These are phyloP conservation scores for Chlamydomonas schloesseri DNA, from an alignment of 139 green algal species.

Conservation along the genomic window DNA sequence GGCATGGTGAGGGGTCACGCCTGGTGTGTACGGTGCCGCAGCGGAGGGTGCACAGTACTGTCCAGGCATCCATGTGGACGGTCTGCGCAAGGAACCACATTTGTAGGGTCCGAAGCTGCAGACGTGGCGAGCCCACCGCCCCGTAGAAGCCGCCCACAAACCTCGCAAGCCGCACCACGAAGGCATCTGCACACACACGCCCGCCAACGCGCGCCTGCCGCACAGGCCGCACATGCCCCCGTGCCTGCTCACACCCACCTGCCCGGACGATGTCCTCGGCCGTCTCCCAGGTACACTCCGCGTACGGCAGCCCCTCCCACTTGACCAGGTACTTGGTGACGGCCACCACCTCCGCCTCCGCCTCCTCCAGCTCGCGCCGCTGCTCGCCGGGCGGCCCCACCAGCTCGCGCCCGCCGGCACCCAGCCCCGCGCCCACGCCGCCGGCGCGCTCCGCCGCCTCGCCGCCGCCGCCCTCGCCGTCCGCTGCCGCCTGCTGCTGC, in stretches of 20 bases:
- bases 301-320: conserved; percentile 94
- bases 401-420: not conserved
- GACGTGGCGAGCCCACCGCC: too few species aligned
- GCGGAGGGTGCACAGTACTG: too few species aligned
- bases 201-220: too few species aligned
- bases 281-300: conserved; percentile 91
- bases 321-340: conserved; percentile 85
- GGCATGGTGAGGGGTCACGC: too few species aligned
- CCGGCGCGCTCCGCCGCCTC: too few species aligned
- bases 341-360: conserved; percentile 35
- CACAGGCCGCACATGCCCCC: not conserved
- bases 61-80: too few species aligned
- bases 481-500: too few species aligned
- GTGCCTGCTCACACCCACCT: conserved; percentile 6
- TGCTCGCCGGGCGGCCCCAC: conserved; percentile 11
- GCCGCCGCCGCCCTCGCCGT: too few species aligned
- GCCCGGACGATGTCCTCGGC: conserved; percentile 50
- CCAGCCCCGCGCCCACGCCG: not conserved
- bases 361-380: conserved; percentile 58
- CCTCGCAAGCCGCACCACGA: not conserved
- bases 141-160: not conserved
- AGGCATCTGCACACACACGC: not conserved
- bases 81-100: too few species aligned
- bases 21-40: too few species aligned
- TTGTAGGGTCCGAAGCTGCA: too few species aligned